Evolutionary conservation across 2,329 filamentous ascomycete genomes (phyloP).

Genomic region (Aspergillus nomiae): DNA sequence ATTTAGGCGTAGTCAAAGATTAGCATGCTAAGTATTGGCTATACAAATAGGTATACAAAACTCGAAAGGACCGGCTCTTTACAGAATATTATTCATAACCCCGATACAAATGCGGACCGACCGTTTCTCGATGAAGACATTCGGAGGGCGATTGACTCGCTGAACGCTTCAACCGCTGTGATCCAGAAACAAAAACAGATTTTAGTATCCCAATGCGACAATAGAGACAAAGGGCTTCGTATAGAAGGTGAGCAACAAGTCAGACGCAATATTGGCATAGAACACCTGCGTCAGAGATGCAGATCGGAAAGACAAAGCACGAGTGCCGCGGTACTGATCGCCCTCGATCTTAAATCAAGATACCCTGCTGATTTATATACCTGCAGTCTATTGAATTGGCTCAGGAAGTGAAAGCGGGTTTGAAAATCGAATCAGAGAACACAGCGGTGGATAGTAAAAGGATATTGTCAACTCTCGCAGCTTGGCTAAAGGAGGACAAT

Average conservation of each 20-base stretch:
- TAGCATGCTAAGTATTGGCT: not conserved
- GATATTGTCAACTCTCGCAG: constrained; percentile 35
- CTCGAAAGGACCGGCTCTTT: constrained; percentile 36
- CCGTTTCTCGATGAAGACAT: constrained; percentile 45
- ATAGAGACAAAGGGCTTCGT: constrained; percentile 28
- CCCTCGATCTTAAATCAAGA: not conserved
- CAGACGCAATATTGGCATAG: constrained; percentile 29
- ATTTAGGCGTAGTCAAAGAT: not conserved
- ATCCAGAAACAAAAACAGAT: constrained; percentile 37
- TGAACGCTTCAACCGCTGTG: constrained; percentile 40
- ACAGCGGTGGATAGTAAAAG: constrained; percentile 34
- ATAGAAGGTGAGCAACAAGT: constrained; percentile 24
- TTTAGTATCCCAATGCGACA: constrained; percentile 35
- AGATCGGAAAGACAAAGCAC: constrained; percentile 37
- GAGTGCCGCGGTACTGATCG: constrained; percentile 32
- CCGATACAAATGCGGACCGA: constrained; percentile 33
- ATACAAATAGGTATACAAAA: constrained; percentile 32
- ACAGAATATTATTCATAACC: constrained; percentile 28
- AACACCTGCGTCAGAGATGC: constrained; percentile 37
- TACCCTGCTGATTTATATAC: constrained; percentile 14
- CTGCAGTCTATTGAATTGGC: constrained; percentile 39
- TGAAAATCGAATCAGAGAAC: constrained; percentile 35
- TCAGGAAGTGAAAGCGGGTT: constrained; percentile 33
- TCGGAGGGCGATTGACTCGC: constrained; percentile 34
- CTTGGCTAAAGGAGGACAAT: constrained; percentile 41